Conservation (phyloP, 306 rosid genomes). For the Elaeagnus macrophylla region DNA sequence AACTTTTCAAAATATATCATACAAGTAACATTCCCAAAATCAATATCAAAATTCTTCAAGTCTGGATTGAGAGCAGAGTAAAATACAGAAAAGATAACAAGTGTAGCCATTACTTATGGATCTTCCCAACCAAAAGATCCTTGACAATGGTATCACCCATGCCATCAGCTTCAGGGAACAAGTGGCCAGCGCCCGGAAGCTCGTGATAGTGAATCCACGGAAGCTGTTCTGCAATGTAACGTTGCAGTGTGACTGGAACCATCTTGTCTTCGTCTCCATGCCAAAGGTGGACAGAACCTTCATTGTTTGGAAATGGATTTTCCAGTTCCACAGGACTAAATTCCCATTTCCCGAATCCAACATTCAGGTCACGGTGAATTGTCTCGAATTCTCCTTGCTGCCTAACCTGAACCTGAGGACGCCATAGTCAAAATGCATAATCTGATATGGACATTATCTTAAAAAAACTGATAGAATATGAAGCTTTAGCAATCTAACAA, state of each 20-base stretch:
- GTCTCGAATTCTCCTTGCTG: slow-evolving; percentile 71
- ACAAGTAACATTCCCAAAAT: too few relatives aligned
- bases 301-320: slow-evolving; percentile 65
- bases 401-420: slow-evolving; percentile 39
- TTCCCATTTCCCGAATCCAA: slow-evolving; percentile 80
- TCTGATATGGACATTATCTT: neutral
- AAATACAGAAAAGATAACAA: neutral
- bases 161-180: slow-evolving; percentile 43
- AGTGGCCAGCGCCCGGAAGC: slow-evolving; percentile 65
- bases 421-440: slow-evolving; percentile 8
- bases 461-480: neutral
- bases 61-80: too few relatives aligned
- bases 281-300: slow-evolving; percentile 76
- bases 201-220: slow-evolving; percentile 88
- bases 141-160: slow-evolving; percentile 36
- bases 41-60: too few relatives aligned
- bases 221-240: slow-evolving; percentile 50
- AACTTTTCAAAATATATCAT: too few relatives aligned
- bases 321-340: slow-evolving; percentile 59
- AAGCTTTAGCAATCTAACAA: neutral
- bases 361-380: slow-evolving; percentile 45
- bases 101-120: slow-evolving; percentile 5
- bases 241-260: slow-evolving; percentile 47
- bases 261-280: slow-evolving; percentile 71
- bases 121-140: slow-evolving; percentile 35